A percentile compares a stretch with the other conserved stretches of the same genome.
These are phyloP conservation scores for Lactarius akahatsu DNA, from an alignment of 768 basidiomycete genomes.

Conservation along the genomic window DNA sequence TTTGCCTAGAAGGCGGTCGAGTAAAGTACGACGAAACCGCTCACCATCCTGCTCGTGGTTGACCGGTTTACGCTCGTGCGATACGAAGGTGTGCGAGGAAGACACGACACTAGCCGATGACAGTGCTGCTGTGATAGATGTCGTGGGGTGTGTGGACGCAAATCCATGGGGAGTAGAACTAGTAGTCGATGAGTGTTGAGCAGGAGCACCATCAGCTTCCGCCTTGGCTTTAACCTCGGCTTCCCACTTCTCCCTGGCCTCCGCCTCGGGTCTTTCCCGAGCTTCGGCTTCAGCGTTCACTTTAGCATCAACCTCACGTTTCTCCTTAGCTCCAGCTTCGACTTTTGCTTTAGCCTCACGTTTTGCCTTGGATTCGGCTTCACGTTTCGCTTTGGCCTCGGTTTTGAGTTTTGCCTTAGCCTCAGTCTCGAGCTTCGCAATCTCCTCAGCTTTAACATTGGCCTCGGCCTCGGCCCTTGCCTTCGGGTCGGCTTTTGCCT, in stretches of 20 bases:
- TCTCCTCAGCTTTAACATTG: no score
- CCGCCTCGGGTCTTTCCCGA: no score
- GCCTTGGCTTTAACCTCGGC: background rate
- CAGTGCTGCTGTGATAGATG: background rate
- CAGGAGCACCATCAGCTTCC: background rate
- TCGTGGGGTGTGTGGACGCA: background rate
- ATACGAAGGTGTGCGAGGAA: constrained; percentile 9
- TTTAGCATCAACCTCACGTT: background rate
- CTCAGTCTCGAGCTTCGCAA: no score
- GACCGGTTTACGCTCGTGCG: background rate
- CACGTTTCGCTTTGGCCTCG: no score
- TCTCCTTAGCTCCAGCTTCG: background rate
- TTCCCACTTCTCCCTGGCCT: background rate
- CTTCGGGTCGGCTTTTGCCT: no score
- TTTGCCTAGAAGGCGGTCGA: background rate
- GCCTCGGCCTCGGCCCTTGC: no score
- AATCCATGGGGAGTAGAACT: background rate
- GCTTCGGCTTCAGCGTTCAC: background rate
- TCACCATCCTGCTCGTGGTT: constrained; percentile 7
- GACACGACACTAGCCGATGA: constrained; percentile 1
- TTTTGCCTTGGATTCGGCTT: background rate
- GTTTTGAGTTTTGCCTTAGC: no score
- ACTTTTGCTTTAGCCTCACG: background rate
- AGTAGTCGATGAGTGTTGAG: background rate
- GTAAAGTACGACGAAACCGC: background rate